Conservation (phyloP, 768 basidiomycete genomes). For the Tulasnella sp. region DNA sequence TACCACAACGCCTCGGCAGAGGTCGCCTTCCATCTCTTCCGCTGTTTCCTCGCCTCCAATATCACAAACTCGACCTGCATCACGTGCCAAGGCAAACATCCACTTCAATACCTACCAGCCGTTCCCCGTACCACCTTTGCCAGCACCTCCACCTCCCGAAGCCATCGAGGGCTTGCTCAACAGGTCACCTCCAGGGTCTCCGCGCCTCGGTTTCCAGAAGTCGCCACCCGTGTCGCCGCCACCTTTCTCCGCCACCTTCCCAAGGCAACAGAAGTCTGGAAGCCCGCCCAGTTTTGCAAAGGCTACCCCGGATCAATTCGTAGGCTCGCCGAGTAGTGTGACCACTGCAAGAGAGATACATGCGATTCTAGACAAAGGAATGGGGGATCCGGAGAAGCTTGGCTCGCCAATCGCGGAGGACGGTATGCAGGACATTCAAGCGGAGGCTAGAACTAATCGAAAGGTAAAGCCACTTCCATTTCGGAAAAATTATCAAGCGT, state of each 20-base stretch:
- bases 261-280: background rate
- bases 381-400: background rate
- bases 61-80: background rate
- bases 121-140: slow-evolving; percentile 5
- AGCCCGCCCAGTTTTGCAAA: background rate
- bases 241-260: background rate
- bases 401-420: background rate
- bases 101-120: slow-evolving; percentile 11
- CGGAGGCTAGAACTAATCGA: slow-evolving; percentile 73
- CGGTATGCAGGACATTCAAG: slow-evolving; percentile 2
- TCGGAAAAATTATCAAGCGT: background rate
- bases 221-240: background rate
- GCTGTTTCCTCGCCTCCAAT: background rate
- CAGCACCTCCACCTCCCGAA: slow-evolving; percentile 4
- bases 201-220: background rate
- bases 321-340: background rate
- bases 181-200: background rate
- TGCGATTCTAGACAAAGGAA: background rate
- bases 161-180: background rate
- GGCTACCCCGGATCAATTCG: background rate
- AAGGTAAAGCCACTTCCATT: slow-evolving; percentile 41
- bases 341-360: background rate
- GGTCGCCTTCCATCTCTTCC: slow-evolving; percentile 1
- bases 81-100: background rate
- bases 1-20: background rate